A percentile compares a stretch with the other conserved stretches of the same genome.
phyloP scores from a whole-genome alignment of 2,329 filamentous ascomycete species.

The Xylaria sp. region DNA sequence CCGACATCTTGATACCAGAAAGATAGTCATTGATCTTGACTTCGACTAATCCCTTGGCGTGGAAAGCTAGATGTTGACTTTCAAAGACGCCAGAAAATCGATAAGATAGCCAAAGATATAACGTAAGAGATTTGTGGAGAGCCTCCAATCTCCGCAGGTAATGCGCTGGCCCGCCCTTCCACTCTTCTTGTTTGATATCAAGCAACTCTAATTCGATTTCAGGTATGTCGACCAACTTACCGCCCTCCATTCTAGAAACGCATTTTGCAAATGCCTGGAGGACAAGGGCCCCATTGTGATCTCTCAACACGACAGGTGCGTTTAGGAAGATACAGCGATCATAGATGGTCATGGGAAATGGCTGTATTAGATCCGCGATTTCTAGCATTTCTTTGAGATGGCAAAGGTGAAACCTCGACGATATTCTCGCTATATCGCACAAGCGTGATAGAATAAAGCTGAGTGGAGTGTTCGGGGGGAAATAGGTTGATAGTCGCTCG shows the following conservation, averaged over 20 bases:
- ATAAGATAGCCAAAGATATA: slow-evolving; percentile 94
- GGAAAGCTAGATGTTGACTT: slow-evolving; percentile 75
- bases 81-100: slow-evolving; percentile 82
- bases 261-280: slow-evolving; percentile 70
- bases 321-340: slow-evolving; percentile 80
- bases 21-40: slow-evolving; percentile 71
- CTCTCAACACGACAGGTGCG: slow-evolving; percentile 67
- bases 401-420: slow-evolving; percentile 74
- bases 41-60: slow-evolving; percentile 80
- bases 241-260: slow-evolving; percentile 70
- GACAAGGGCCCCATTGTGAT: slow-evolving; percentile 53
- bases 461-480: slow-evolving; percentile 80
- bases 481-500: slow-evolving; percentile 77
- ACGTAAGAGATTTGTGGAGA: slow-evolving; percentile 80
- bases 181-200: slow-evolving; percentile 61
- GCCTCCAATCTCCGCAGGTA: slow-evolving; percentile 75
- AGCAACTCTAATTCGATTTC: slow-evolving; percentile 75
- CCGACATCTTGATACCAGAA: slow-evolving; percentile 58
- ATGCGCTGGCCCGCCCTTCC: slow-evolving; percentile 47
- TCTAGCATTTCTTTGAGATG: slow-evolving; percentile 64
- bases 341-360: slow-evolving; percentile 68
- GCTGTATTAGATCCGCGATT: slow-evolving; percentile 77
- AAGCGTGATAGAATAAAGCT: slow-evolving; percentile 81
- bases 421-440: slow-evolving; percentile 68
- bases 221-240: slow-evolving; percentile 72